Percentiles rank a stretch among this genome's conserved stretches.
Conservation (phyloP, 305 asterid genomes). For the Fraxinus greggii region DNA sequence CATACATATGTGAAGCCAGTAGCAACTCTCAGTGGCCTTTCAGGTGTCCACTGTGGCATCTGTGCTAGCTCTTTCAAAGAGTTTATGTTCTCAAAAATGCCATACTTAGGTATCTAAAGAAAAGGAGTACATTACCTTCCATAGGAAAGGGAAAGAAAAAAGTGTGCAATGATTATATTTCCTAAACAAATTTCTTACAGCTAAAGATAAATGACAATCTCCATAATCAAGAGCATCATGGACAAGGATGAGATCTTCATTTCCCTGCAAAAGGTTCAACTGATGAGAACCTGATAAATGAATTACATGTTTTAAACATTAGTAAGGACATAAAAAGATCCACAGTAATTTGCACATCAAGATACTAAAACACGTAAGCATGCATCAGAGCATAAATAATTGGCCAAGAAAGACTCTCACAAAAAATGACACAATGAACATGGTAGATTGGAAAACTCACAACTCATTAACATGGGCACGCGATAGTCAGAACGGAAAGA, state of each 20-base stretch:
- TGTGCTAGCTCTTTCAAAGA: conserved; percentile 80
- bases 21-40: conserved; percentile 95
- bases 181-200: conserved; percentile 50
- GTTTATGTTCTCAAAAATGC: conserved; percentile 91
- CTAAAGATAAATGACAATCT: conserved; percentile 86
- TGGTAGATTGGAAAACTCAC: neutral
- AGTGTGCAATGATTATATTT: conserved; percentile 6
- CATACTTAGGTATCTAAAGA: conserved; percentile 89
- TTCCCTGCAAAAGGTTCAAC: conserved; percentile 49
- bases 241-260: conserved; percentile 81
- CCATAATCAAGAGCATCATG: conserved; percentile 86
- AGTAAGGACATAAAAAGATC: neutral
- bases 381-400: neutral
- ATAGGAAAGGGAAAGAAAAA: conserved; percentile 4
- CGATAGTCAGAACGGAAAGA: neutral
- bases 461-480: neutral
- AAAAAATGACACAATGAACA: neutral
- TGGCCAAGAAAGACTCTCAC: neutral
- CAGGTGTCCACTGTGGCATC: conserved; percentile 98
- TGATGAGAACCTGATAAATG: conserved; percentile 12
- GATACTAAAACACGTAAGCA: neutral
- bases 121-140: conserved; percentile 23
- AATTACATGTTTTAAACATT: neutral
- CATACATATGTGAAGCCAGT: conserved; percentile 93
- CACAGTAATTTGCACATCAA: neutral